Conservation (phyloP, 257 asterid species). For the Paulownia fortunei region DNA sequence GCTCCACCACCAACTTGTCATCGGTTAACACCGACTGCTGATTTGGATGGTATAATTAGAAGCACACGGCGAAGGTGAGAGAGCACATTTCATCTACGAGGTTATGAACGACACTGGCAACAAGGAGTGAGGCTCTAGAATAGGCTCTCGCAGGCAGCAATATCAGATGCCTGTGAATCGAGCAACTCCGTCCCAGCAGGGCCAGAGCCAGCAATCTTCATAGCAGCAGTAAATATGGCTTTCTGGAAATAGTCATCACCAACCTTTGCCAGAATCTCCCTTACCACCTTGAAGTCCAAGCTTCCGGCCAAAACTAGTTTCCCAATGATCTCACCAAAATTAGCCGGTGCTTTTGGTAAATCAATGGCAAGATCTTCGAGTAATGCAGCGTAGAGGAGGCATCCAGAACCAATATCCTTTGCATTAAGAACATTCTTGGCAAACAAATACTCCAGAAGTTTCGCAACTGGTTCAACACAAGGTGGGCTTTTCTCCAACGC, state of each 20-base stretch:
- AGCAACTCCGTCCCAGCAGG: conserved; percentile 62
- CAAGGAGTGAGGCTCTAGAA: conserved; percentile 44
- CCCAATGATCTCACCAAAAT: conserved; percentile 82
- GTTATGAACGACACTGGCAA: conserved; percentile 29
- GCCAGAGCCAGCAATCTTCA: conserved; percentile 45
- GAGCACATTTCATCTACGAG: conserved; percentile 38
- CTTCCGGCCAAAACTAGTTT: conserved; percentile 59
- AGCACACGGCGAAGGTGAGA: conserved; percentile 17
- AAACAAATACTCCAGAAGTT: conserved; percentile 66
- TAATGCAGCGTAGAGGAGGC: conserved; percentile 53
- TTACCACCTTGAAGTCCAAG: conserved; percentile 66
- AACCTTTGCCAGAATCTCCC: conserved; percentile 62
- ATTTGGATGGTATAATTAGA: background rate
- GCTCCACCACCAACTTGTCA: conserved; percentile 36
- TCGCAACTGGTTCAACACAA: conserved; percentile 57
- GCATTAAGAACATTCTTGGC: conserved; percentile 56
- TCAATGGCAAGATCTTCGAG: conserved; percentile 93
- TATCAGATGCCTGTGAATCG: conserved; percentile 72
- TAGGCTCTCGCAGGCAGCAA: conserved; percentile 68
- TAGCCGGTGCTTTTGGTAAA: conserved; percentile 85
- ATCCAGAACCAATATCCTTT: conserved; percentile 63
- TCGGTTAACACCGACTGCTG: background rate
- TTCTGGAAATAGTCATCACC: conserved; percentile 70
- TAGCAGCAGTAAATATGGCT: conserved; percentile 52
- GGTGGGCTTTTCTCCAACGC: conserved; percentile 90